Evolutionary conservation across 2,329 filamentous ascomycete species (phyloP).

Genomic region (Elsinoe necatrix): DNA sequence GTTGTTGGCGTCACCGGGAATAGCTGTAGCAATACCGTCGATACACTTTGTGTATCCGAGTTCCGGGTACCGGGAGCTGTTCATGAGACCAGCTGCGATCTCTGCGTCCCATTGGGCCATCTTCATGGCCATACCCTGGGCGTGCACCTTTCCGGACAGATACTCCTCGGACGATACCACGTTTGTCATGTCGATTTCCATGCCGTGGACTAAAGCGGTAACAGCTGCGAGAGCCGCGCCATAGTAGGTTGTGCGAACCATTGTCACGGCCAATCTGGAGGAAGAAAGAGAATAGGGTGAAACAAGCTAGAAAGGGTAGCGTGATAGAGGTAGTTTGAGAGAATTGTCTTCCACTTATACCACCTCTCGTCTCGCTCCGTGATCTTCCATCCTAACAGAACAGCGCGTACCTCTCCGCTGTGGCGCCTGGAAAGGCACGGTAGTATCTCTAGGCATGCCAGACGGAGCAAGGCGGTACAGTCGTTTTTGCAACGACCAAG

Average conservation of each 20-base stretch:
- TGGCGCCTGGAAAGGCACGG: slow-evolving; percentile 8
- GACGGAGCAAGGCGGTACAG: neutral
- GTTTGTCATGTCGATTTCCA: slow-evolving; percentile 13
- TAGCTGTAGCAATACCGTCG: slow-evolving; percentile 38
- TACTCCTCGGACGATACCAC: slow-evolving; percentile 19
- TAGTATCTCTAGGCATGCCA: slow-evolving; percentile 10
- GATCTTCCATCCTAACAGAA: slow-evolving; percentile 1
- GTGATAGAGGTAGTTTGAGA: slow-evolving; percentile 12
- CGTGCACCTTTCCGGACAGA: slow-evolving; percentile 21
- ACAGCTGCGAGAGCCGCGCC: slow-evolving; percentile 7
- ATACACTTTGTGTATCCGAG: slow-evolving; percentile 35
- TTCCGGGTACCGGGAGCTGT: slow-evolving; percentile 32
- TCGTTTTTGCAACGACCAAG: neutral
- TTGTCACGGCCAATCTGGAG: slow-evolving; percentile 3
- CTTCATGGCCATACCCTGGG: slow-evolving; percentile 22
- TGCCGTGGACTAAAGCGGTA: neutral
- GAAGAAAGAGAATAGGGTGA: neutral
- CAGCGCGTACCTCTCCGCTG: neutral
- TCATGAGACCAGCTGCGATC: slow-evolving; percentile 29
- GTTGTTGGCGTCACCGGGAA: slow-evolving; percentile 40
- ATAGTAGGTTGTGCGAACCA: slow-evolving; percentile 12
- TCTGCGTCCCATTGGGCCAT: slow-evolving; percentile 31
- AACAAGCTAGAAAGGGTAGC: slow-evolving; percentile 9
- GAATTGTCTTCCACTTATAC: slow-evolving; percentile 11
- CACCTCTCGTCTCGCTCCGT: neutral